A percentile compares a stretch with the other conserved stretches of the same genome.
Evolutionary conservation across 192 early-diverging fungal species (phyloP).

Genomic region (Entomortierella lignicola): DNA sequence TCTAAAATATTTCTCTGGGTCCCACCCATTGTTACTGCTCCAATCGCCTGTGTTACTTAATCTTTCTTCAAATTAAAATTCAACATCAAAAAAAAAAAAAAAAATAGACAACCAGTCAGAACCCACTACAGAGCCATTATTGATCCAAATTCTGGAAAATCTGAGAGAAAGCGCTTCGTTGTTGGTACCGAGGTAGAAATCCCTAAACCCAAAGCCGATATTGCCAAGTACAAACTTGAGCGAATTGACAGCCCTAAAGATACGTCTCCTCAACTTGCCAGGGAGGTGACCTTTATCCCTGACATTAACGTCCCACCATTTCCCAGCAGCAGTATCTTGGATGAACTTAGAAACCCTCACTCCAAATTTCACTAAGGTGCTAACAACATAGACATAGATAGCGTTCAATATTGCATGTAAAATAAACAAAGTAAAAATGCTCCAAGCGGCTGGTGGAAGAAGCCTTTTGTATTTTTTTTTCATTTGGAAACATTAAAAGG

Average conservation of each 20-base stretch:
- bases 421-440: background rate
- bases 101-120: conserved; percentile 43
- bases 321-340: conserved; percentile 51
- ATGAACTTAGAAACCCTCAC: conserved; percentile 48
- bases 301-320: conserved; percentile 48
- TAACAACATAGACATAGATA: background rate
- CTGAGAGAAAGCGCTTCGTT: conserved; percentile 49
- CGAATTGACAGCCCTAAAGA: conserved; percentile 52
- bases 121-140: conserved; percentile 37
- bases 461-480: too few relatives aligned
- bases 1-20: too few relatives aligned
- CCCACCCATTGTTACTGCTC: too few relatives aligned
- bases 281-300: conserved; percentile 52
- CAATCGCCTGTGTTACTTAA: too few relatives aligned
- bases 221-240: conserved; percentile 47
- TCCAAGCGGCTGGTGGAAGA: too few relatives aligned
- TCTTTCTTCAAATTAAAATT: too few relatives aligned
- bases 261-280: conserved; percentile 30
- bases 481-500: too few relatives aligned
- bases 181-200: conserved; percentile 47
- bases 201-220: conserved; percentile 50
- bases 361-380: conserved; percentile 46
- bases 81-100: background rate
- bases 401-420: background rate
- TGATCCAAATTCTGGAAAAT: conserved; percentile 28